A percentile compares a stretch with the other conserved stretches of the same genome.
Conservation (phyloP, 1,284 basidiomycete genomes). For the Pisolithus thermaeus region DNA sequence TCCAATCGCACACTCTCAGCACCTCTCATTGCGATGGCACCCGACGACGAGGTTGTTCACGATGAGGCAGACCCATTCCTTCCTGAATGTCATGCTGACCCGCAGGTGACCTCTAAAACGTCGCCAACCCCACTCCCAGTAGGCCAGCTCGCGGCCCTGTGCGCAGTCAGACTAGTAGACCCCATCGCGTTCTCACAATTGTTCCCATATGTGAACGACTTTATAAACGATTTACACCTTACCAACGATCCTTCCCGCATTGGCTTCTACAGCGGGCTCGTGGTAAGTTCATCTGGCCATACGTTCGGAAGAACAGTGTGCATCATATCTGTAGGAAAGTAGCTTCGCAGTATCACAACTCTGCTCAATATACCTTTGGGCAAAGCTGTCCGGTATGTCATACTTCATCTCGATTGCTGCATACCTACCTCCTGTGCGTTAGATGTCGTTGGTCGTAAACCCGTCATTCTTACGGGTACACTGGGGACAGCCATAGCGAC, state of each 20-base stretch:
- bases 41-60: too few relatives aligned
- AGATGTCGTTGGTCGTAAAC: slow-evolving; percentile 56
- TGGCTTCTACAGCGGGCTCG: slow-evolving; percentile 57
- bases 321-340: slow-evolving; percentile 40
- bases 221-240: slow-evolving; percentile 49
- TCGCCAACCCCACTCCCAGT: neutral
- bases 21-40: too few relatives aligned
- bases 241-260: slow-evolving; percentile 50
- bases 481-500: slow-evolving; percentile 47
- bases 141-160: neutral
- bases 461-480: slow-evolving; percentile 49
- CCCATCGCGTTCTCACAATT: slow-evolving; percentile 53
- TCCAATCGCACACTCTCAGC: too few relatives aligned
- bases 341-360: slow-evolving; percentile 57
- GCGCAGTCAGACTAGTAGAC: slow-evolving; percentile 43
- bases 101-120: too few relatives aligned
- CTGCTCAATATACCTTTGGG: slow-evolving; percentile 58
- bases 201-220: slow-evolving; percentile 62
- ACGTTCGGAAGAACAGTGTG: neutral
- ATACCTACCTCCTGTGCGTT: neutral
- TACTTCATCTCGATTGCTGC: neutral
- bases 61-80: too few relatives aligned
- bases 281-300: slow-evolving; percentile 33
- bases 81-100: too few relatives aligned
- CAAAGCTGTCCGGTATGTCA: slow-evolving; percentile 45